A percentile compares a stretch with the other conserved stretches of the same genome.
Evolutionary conservation across 2,329 filamentous ascomycete species (phyloP).

Genomic region (Zymoseptoria ardabiliae): DNA sequence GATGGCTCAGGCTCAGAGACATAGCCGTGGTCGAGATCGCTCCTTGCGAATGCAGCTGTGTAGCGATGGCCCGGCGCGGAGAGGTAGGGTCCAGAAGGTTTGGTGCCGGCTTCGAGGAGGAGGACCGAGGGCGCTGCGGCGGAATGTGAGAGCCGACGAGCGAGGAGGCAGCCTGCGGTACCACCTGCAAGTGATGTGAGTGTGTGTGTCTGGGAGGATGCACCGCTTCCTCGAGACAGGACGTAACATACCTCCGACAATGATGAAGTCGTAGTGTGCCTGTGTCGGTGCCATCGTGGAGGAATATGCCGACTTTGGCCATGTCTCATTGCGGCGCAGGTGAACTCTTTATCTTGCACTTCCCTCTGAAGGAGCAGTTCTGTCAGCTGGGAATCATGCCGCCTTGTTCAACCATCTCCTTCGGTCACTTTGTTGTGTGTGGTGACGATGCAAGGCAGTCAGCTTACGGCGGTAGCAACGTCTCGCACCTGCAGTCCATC

Average conservation of each 20-base stretch:
- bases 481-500: not conserved
- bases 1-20: not conserved
- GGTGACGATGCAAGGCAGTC: not conserved
- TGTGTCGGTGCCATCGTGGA: not conserved
- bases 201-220: not conserved
- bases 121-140: constrained; percentile 46
- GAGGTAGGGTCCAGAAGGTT: constrained; percentile 41
- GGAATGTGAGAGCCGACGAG: constrained; percentile 45
- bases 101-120: constrained; percentile 53
- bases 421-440: not conserved
- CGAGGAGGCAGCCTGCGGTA: constrained; percentile 53
- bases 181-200: constrained; percentile 38
- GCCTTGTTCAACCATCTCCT: not conserved
- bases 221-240: not conserved
- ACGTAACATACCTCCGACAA: constrained; percentile 33
- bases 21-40: constrained; percentile 9
- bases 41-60: constrained; percentile 41
- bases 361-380: not conserved
- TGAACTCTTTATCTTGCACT: not conserved
- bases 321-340: not conserved
- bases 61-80: constrained; percentile 52
- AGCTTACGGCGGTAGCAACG: not conserved
- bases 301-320: not conserved
- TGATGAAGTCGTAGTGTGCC: constrained; percentile 30
- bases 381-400: not conserved